Evolutionary conservation across 148 eudicot genomes (phyloP).

Genomic region (Limonium bicolor): DNA sequence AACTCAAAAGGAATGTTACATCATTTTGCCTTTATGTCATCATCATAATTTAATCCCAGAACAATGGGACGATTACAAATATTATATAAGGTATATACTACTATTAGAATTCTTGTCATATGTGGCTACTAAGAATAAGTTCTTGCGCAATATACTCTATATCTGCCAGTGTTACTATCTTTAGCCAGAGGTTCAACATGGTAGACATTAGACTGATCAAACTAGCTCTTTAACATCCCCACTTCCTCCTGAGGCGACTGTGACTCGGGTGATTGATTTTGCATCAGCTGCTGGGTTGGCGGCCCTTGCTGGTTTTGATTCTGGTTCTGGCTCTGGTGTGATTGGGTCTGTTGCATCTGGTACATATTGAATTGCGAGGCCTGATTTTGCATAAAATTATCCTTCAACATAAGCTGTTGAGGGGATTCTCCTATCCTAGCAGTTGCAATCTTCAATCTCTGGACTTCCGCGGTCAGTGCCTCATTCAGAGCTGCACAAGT

Average conservation of each 20-base stretch:
- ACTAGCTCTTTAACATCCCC: not conserved
- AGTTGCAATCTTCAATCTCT: conserved; percentile 67
- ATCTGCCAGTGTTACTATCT: too few relatives aligned
- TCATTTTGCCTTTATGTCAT: too few relatives aligned
- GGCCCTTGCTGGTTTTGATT: not conserved
- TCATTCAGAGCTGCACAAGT: conserved; percentile 89
- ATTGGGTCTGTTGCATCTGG: not conserved
- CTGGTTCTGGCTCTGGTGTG: not conserved
- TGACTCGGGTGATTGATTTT: too few relatives aligned
- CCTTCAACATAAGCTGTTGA: not conserved
- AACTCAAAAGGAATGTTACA: too few relatives aligned
- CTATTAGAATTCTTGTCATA: too few relatives aligned
- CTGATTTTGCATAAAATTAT: not conserved
- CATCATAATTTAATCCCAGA: too few relatives aligned
- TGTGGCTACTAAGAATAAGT: too few relatives aligned
- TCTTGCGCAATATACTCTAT: too few relatives aligned
- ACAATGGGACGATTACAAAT: too few relatives aligned
- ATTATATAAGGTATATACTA: too few relatives aligned
- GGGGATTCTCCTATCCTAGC: conserved; percentile 16
- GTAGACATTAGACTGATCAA: too few relatives aligned
- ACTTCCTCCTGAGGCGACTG: not conserved
- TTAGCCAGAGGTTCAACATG: too few relatives aligned
- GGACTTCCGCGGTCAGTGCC: conserved; percentile 80
- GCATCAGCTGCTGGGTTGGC: not conserved
- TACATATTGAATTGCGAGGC: conserved; percentile 2